Conservation (phyloP, 345 rosid genomes). For the Brassica cretica region DNA sequence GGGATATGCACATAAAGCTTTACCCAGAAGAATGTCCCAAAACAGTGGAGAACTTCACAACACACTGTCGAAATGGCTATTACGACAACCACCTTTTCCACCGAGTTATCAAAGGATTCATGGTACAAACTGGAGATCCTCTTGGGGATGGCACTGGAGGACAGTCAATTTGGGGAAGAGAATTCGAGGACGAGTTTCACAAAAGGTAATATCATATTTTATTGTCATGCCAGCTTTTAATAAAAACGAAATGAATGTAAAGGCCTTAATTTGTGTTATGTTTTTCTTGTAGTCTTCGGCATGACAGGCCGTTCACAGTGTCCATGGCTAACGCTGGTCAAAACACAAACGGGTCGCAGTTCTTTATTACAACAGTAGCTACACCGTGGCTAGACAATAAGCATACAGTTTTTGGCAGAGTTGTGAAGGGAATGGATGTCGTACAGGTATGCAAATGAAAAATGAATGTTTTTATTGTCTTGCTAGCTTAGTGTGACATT, state of each 20-base stretch:
- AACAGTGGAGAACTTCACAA: conserved; percentile 97
- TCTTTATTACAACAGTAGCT: conserved; percentile 94
- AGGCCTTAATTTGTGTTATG: neutral
- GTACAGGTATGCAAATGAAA: conserved; percentile 65
- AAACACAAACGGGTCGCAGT: conserved; percentile 90
- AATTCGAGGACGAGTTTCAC: conserved; percentile 97
- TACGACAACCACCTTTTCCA: conserved; percentile 96
- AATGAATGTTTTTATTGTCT: neutral
- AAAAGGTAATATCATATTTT: conserved; percentile 62
- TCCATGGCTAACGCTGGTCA: conserved; percentile 97
- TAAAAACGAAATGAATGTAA: neutral
- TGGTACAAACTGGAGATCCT: conserved; percentile 99
- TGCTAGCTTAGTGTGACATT: neutral
- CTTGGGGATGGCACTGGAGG: conserved; percentile 99
- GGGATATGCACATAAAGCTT: conserved; percentile 84
- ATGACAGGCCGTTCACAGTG: conserved; percentile 90
- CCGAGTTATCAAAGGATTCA: conserved; percentile 94
- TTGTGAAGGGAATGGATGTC: conserved; percentile 92
- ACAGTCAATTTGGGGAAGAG: conserved; percentile 99
- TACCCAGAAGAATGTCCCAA: conserved; percentile 99
- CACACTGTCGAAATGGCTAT: conserved; percentile 93
- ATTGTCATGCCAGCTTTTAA: conserved; percentile 3
- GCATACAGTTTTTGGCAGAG: conserved; percentile 96
- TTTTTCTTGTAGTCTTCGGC: conserved; percentile 65
- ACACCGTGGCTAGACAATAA: conserved; percentile 98